Percentiles rank a stretch among this genome's conserved stretches.
These are phyloP conservation scores for Pseudocercospora vitis DNA, from an alignment of 2,329 filamentous ascomycete species.

Conservation along the genomic window DNA sequence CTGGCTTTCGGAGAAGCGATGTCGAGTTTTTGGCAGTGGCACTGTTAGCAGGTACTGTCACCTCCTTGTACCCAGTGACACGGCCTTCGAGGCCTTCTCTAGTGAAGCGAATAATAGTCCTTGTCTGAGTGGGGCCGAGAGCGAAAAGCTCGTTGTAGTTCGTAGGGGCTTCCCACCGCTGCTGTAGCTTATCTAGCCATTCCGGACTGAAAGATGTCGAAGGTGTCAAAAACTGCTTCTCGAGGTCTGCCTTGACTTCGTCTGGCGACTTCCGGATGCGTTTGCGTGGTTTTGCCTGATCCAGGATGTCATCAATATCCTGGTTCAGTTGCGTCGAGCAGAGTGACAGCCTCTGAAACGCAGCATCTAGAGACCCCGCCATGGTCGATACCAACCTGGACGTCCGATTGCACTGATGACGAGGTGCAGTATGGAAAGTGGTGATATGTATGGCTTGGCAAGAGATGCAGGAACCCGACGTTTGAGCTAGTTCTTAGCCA, in stretches of 20 bases:
- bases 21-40: conserved; percentile 95
- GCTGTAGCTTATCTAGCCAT: conserved; percentile 88
- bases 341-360: conserved; percentile 55
- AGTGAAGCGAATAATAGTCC: conserved; percentile 90
- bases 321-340: conserved; percentile 27
- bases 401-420: neutral
- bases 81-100: conserved; percentile 88
- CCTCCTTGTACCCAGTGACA: conserved; percentile 90
- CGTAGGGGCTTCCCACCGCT: conserved; percentile 79
- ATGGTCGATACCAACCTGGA: conserved; percentile 8
- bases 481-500: too few species aligned
- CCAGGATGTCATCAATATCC: conserved; percentile 60
- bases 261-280: conserved; percentile 56
- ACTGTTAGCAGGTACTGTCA: conserved; percentile 85
- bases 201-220: conserved; percentile 74
- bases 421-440: neutral
- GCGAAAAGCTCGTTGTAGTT: conserved; percentile 84
- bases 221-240: conserved; percentile 75
- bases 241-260: conserved; percentile 68
- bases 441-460: neutral
- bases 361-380: conserved; percentile 44
- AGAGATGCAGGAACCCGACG: too few species aligned
- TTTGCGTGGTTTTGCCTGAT: conserved; percentile 54
- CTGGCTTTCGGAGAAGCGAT: conserved; percentile 81
- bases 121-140: conserved; percentile 84